Percentiles rank a stretch among this genome's conserved stretches.
Evolutionary conservation across 805 yeast species (phyloP).

Genomic region (Ogataea sp.): DNA sequence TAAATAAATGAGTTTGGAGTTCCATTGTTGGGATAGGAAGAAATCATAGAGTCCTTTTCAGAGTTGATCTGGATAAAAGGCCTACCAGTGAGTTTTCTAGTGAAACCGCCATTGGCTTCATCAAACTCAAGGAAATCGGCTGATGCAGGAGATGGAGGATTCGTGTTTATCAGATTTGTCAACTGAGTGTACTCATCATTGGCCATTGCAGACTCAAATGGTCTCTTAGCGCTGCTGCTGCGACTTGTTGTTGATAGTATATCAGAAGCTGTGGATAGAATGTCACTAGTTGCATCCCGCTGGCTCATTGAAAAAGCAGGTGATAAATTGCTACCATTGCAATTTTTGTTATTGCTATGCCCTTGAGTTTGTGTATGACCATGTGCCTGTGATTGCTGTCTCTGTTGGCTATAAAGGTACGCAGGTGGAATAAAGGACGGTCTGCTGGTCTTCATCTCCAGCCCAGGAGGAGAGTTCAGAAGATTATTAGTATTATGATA

Average conservation of each 20-base stretch:
- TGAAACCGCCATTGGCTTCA: conserved; percentile 6
- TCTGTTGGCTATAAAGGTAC: background rate
- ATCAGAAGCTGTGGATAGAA: conserved; percentile 1
- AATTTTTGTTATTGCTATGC: background rate
- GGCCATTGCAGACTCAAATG: conserved; percentile 26
- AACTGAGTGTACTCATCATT: conserved; percentile 34
- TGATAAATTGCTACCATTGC: background rate
- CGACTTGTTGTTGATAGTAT: background rate
- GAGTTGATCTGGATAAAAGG: conserved; percentile 23
- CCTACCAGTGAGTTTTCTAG: conserved; percentile 5
- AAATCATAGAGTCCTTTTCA: conserved; percentile 19
- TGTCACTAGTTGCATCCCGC: background rate
- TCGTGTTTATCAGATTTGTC: conserved; percentile 28
- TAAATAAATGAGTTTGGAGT: conserved; percentile 36
- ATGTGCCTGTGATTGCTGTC: background rate
- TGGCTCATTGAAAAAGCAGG: background rate
- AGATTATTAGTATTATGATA: background rate
- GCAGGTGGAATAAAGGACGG: background rate
- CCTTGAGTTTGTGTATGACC: background rate
- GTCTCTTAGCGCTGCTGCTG: background rate
- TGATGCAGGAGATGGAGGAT: conserved; percentile 26
- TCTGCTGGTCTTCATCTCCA: background rate
- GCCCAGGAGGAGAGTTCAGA: background rate
- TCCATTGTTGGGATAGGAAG: conserved; percentile 23
- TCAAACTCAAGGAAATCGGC: conserved; percentile 20